phyloP scores from a whole-genome alignment of 768 basidiomycete genomes.

The Rhodotorula toruloides region DNA sequence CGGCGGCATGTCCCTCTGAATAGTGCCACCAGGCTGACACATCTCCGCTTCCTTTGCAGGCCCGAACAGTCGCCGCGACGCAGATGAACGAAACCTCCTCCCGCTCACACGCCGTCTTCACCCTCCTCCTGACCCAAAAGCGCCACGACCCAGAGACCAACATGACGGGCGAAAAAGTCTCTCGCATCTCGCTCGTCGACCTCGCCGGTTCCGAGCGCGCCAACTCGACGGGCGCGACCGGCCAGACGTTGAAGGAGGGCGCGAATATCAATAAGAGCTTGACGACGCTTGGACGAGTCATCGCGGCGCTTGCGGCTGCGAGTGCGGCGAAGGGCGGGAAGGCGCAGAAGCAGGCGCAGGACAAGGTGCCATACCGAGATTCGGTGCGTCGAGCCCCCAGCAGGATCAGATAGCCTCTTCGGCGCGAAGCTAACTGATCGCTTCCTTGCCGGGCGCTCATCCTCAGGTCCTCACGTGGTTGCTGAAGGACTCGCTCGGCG shows the following conservation, averaged over 20 bases:
- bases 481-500: constrained; percentile 93
- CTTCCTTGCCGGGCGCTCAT: too few species aligned
- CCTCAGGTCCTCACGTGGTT: constrained; percentile 90
- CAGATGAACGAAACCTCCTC: constrained; percentile 99
- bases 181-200: constrained; percentile 93
- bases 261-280: constrained; percentile 92
- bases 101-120: constrained; percentile 97
- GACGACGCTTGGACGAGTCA: constrained; percentile 96
- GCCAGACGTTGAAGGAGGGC: constrained; percentile 71
- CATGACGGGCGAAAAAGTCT: constrained; percentile 96
- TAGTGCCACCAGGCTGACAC: background rate
- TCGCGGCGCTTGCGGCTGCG: constrained; percentile 72
- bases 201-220: constrained; percentile 95
- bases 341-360: constrained; percentile 81
- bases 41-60: constrained; percentile 45
- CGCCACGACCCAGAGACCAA: constrained; percentile 75
- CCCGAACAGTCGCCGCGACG: constrained; percentile 94
- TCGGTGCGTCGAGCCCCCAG: constrained; percentile 60
- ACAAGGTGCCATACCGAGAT: constrained; percentile 95
- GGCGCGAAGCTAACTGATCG: background rate
- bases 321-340: constrained; percentile 54
- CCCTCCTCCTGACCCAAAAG: constrained; percentile 88
- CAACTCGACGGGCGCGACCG: constrained; percentile 95
- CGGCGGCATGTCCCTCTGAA: background rate
- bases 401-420: too few species aligned